These are phyloP conservation scores for Rhynchospora tenuis DNA, from an alignment of 176 grass and related monocot genomes.

Conservation along the genomic window DNA sequence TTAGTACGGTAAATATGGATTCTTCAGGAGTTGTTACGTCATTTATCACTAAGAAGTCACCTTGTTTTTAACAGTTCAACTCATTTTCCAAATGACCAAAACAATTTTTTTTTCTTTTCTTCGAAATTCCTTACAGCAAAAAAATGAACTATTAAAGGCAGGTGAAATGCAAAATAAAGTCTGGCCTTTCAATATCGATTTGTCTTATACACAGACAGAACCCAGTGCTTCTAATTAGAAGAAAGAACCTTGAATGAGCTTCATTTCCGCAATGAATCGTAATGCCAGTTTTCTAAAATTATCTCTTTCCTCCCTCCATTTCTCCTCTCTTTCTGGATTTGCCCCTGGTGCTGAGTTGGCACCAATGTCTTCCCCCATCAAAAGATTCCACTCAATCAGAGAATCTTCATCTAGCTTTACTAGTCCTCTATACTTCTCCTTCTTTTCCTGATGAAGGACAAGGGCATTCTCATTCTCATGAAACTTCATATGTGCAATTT, in stretches of 20 bases:
- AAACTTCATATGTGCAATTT: not conserved
- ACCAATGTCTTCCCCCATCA: not conserved
- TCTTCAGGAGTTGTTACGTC: not conserved
- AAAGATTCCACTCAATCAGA: not conserved
- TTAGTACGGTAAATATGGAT: not conserved
- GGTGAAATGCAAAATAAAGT: not conserved
- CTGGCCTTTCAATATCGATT: not conserved
- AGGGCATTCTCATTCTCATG: not conserved
- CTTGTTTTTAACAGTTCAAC: not conserved
- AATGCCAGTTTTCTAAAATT: not conserved
- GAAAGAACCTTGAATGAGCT: constrained; percentile 21
- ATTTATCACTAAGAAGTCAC: not conserved
- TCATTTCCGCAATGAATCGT: constrained; percentile 17
- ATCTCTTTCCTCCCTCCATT: not conserved
- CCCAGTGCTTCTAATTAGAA: not conserved
- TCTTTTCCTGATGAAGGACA: not conserved
- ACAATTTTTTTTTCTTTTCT: not conserved
- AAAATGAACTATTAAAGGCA: not conserved
- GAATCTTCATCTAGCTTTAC: not conserved
- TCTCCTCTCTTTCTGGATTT: not conserved
- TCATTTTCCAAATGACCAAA: not conserved
- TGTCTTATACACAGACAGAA: not conserved
- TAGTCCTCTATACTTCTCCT: not conserved
- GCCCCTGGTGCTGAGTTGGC: not conserved
- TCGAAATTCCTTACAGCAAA: not conserved